Evolutionary conservation across 352 stramenopile genomes (phyloP), one percentile per base, ranked within the genome.

Genomic region (Pythium inflatum): DNA sequence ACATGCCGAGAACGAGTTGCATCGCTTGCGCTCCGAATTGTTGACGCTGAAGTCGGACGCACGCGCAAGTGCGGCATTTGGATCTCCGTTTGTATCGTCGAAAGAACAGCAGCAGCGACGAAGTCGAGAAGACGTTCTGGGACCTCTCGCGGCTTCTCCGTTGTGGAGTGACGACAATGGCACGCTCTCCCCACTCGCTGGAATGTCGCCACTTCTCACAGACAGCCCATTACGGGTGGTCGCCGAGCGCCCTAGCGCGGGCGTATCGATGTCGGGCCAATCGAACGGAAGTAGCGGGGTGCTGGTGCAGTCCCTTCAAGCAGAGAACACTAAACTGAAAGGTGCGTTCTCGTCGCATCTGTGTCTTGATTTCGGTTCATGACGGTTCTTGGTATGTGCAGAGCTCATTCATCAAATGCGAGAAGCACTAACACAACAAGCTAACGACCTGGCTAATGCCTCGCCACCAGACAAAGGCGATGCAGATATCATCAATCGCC

Each of bases 341-440:
- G 71, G 78, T 82, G 45, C 45, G 28, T 22, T 53, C 46, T 5
- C n/a, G n/a, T n/a, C n/a, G n/a, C n/a, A n/a, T n/a, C n/a, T n/a
- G 16, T 24, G n/a, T 11, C 22, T 5, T 53, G 2, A 34, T 30
- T 34, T 14, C 25, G 9, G n/a, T n/a, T n/a, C n/a, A n/a, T n/a
- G n/a, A 57, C 18, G 30, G 16, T 22, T 25, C 20, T 14, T 36
- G 5, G 13, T 11, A 38, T 40, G 11, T 12, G 9, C 25, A 79
- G 85, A 90, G 34, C 40, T 92, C n/a, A 94, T 94, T 62, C 81
- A 73, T 28, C 78, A 92, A 50, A 94, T 94, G 86, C 89, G 86
- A 50, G 77, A 91, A 25, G 85, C 85, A 6, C 74, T 92, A 22
- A 56, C 66, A 12, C 70, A 91, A 49, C 81, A 92, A 67, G 80